These are phyloP conservation scores for Cicer arietinum DNA, from an alignment of 306 rosid species.

Conservation along the genomic window DNA sequence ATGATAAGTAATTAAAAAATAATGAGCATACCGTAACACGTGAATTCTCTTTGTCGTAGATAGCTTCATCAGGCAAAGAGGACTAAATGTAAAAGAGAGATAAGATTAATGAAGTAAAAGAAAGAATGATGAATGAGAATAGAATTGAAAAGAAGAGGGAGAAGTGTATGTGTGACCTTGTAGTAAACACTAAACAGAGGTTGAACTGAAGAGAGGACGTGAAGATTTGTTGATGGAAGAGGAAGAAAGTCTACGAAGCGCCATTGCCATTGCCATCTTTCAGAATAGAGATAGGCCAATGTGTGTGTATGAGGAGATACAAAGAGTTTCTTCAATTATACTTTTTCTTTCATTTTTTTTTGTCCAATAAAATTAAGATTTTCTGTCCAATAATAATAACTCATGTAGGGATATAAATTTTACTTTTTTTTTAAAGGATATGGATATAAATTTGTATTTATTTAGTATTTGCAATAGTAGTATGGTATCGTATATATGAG, in stretches of 20 bases:
- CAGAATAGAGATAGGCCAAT: constrained; percentile 9
- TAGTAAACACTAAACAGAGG: constrained; percentile 60
- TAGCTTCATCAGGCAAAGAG: constrained; percentile 89
- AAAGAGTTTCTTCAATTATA: constrained; percentile 33
- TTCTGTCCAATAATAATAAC: too few species aligned
- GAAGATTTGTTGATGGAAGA: constrained; percentile 72
- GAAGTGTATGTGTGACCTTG: constrained; percentile 53
- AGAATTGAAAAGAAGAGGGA: not conserved
- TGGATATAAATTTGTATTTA: too few species aligned
- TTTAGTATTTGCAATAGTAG: too few species aligned
- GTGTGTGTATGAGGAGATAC: not conserved
- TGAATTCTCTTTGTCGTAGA: constrained; percentile 75
- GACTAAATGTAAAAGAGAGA: constrained; percentile 49
- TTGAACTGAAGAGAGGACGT: constrained; percentile 69
- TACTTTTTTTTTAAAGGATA: too few species aligned
- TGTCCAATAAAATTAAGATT: constrained; percentile 8
- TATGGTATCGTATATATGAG: too few species aligned
- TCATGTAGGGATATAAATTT: too few species aligned
- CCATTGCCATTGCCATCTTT: constrained; percentile 86
- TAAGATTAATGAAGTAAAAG: not conserved
- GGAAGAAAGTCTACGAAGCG: constrained; percentile 86
- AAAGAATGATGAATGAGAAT: not conserved
- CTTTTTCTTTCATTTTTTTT: constrained; percentile 40
- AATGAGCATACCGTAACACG: constrained; percentile 64
- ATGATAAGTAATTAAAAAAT: not conserved